These are phyloP conservation scores for Talaromyces sp. DNA, from an alignment of 2,329 filamentous ascomycete species.

Conservation along the genomic window DNA sequence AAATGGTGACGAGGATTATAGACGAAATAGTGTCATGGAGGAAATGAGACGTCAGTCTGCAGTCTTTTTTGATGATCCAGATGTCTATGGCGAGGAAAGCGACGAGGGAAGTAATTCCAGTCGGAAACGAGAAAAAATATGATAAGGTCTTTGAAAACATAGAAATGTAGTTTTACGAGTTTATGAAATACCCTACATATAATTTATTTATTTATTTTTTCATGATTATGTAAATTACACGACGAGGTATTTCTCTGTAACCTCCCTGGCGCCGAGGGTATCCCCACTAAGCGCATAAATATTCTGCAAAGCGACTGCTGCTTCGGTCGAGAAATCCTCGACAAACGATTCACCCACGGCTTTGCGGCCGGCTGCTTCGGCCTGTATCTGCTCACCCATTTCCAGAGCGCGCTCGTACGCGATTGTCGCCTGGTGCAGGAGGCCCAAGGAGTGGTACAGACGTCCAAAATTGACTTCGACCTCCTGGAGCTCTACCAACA, in stretches of 20 bases:
- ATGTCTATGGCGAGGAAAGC: conserved; percentile 27
- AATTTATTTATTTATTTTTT: background rate
- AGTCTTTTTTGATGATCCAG: conserved; percentile 43
- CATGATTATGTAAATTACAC: conserved; percentile 27
- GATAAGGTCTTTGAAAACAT: background rate
- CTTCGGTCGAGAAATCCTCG: conserved; percentile 64
- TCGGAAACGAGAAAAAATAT: background rate
- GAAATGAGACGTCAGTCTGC: conserved; percentile 44
- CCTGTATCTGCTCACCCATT: conserved; percentile 44
- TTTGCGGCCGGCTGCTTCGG: background rate
- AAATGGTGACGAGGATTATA: conserved; percentile 4
- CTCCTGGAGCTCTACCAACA: conserved; percentile 58
- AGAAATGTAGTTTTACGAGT: background rate
- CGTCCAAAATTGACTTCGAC: conserved; percentile 77
- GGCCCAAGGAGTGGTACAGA: conserved; percentile 69
- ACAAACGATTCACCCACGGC: conserved; percentile 19
- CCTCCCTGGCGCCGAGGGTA: conserved; percentile 51
- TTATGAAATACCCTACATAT: background rate
- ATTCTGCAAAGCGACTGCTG: conserved; percentile 68
- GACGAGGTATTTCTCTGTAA: conserved; percentile 59
- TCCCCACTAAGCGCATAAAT: conserved; percentile 65
- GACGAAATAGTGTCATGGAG: conserved; percentile 34
- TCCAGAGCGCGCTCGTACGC: conserved; percentile 62
- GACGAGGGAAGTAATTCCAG: conserved; percentile 5
- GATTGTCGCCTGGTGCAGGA: conserved; percentile 66